A percentile compares a stretch with the other conserved stretches of the same genome.
These are phyloP conservation scores for Meyerozyma athensensis DNA, from an alignment of 1,139 yeast species.

Conservation along the genomic window DNA sequence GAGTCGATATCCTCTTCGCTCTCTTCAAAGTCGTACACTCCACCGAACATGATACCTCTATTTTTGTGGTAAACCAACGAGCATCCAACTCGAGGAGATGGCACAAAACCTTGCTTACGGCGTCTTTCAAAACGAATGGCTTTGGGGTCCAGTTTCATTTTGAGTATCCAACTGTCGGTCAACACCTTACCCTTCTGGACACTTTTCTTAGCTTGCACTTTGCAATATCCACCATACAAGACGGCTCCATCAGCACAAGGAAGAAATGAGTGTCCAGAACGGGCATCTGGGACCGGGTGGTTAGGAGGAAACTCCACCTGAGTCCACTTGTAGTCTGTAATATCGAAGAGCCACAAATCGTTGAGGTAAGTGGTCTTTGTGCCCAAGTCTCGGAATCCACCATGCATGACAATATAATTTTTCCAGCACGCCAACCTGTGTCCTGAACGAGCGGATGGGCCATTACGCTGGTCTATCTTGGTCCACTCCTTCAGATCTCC, in stretches of 20 bases:
- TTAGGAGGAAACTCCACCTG: constrained; percentile 84
- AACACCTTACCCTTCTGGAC: constrained; percentile 90
- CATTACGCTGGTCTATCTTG: constrained; percentile 68
- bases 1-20: constrained; percentile 90
- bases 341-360: constrained; percentile 92
- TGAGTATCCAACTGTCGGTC: constrained; percentile 80
- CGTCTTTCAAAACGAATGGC: constrained; percentile 85
- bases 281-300: constrained; percentile 79
- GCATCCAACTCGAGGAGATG: constrained; percentile 93
- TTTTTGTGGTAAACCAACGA: constrained; percentile 86
- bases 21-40: constrained; percentile 92
- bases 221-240: constrained; percentile 90
- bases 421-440: constrained; percentile 91
- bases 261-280: constrained; percentile 89
- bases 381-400: constrained; percentile 93
- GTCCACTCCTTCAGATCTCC: constrained; percentile 85
- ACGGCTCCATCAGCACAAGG: constrained; percentile 83
- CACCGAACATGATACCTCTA: constrained; percentile 91
- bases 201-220: constrained; percentile 86
- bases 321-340: constrained; percentile 84
- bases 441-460: constrained; percentile 88
- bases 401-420: constrained; percentile 76
- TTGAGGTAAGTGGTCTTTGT: constrained; percentile 73
- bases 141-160: constrained; percentile 82
- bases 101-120: constrained; percentile 82